A percentile compares a stretch with the other conserved stretches of the same genome.
phyloP scores from a whole-genome alignment of 176 grass and related monocot genomes.

The Rhynchospora breviuscula region DNA sequence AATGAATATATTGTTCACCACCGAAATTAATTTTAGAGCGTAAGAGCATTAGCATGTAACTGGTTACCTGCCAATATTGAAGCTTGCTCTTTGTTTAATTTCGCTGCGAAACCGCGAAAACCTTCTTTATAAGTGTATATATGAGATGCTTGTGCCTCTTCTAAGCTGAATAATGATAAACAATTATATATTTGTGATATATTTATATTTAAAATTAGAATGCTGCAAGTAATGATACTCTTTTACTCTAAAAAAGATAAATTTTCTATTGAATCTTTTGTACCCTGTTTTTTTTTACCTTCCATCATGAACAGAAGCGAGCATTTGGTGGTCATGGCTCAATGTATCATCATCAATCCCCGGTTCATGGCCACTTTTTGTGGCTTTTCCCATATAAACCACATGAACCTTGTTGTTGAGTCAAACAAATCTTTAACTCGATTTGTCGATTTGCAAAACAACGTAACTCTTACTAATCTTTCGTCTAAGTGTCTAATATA shows the following conservation, averaged over 20 bases:
- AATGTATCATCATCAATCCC: conserved; percentile 12
- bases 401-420: conserved; percentile 60
- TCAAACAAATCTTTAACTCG: no score
- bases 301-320: conserved; percentile 57
- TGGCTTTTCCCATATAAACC: conserved; percentile 59
- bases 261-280: background rate
- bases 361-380: background rate
- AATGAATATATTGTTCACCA: background rate
- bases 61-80: conserved; percentile 40
- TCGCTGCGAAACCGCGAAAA: conserved; percentile 69
- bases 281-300: conserved; percentile 30
- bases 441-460: no score
- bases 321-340: conserved; percentile 56
- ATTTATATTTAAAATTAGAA: background rate
- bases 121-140: conserved; percentile 49
- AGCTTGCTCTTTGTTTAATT: conserved; percentile 54
- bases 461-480: no score
- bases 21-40: background rate
- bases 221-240: background rate
- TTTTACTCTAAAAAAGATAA: background rate
- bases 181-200: background rate
- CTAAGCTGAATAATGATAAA: conserved; percentile 31
- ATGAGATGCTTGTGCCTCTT: conserved; percentile 52
- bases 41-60: background rate
- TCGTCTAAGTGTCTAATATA: no score